Evolutionary conservation across 75 land plant genomes (phyloP), one percentile per base, ranked within the genome.

Genomic region (Pinus albicaulis): DNA sequence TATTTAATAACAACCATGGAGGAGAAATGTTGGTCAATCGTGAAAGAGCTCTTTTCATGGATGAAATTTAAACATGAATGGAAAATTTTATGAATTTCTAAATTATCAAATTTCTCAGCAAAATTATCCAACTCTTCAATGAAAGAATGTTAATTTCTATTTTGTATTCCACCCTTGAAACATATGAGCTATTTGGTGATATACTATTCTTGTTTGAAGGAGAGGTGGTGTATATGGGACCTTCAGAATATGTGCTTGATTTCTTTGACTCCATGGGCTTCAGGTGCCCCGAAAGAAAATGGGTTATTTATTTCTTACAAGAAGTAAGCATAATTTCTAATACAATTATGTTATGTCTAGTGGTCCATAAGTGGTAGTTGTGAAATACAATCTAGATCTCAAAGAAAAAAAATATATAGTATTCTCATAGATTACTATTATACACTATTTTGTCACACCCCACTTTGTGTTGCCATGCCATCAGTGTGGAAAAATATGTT

Each of bases 141-240:
- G 41, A n/a, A 26, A 79, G 77, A 16, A 80, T 72, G 57, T 72
- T 72, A 26, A 59, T 82, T 10, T 57, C 77, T 24, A 82, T 82
- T 65, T 57, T 82, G 26, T 82, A 82, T 56, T 82, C 84, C 16
- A 77, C 84, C 26, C 84, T 77, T 19, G 84, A 82, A 56, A 80
- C 82, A 22, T 82, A 57, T 79, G 73, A 89, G 14, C 82, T 86
- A 20, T 91, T 91, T 66, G 91, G 89, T 71, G 92, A 91, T 68
- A 89, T 91, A 25, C 81, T 91, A 28, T 82, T 91, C 11, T 80
- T 91, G 55, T 83, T 89, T 19, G 98, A 92, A 55, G 72, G 81
- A 83, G 22, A 71, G 81, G 28, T 95, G 76, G 91, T 95, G 72
- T 95, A 90, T 64, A 86, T 86, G 72, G 98, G 98, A 56, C 95